phyloP scores from a whole-genome alignment of 2,329 filamentous ascomycete genomes.

The Colletotrichum godetiae region DNA sequence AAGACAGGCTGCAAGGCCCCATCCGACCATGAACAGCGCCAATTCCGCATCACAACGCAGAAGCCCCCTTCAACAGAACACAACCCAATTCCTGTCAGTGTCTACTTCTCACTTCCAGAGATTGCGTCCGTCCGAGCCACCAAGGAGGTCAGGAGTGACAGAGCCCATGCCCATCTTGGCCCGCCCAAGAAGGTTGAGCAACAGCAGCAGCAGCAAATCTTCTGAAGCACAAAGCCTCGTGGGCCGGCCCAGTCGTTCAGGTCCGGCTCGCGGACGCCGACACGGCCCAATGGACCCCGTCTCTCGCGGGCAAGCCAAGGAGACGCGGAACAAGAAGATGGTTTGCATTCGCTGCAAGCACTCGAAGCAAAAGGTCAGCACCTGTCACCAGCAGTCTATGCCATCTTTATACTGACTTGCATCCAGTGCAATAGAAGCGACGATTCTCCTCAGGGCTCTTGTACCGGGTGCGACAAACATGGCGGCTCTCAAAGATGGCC shows the following conservation, averaged over 20 bases:
- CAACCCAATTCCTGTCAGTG: neutral
- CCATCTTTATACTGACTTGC: neutral
- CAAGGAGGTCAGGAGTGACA: neutral
- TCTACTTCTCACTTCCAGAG: neutral
- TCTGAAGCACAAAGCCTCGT: neutral
- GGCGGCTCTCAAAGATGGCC: conserved; percentile 23
- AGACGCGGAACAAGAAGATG: conserved; percentile 33
- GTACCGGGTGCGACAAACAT: conserved; percentile 27
- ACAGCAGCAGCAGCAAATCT: neutral
- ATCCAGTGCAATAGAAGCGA: conserved; percentile 20
- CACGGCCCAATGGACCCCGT: conserved; percentile 25
- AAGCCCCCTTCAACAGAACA: neutral
- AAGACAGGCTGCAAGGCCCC: neutral
- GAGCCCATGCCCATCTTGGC: conserved; percentile 11
- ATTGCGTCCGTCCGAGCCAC: neutral
- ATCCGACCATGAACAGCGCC: neutral
- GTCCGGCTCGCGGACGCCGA: conserved; percentile 26
- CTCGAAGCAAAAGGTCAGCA: conserved; percentile 23
- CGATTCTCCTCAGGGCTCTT: conserved; percentile 16
- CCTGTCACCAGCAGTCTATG: too few relatives aligned
- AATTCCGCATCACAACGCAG: neutral
- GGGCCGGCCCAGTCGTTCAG: neutral
- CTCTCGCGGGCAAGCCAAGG: conserved; percentile 27
- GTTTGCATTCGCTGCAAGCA: conserved; percentile 37
- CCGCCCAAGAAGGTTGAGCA: neutral